These are phyloP conservation scores for Colletotrichum navitas DNA, from an alignment of 2,329 filamentous ascomycete species.

Conservation along the genomic window DNA sequence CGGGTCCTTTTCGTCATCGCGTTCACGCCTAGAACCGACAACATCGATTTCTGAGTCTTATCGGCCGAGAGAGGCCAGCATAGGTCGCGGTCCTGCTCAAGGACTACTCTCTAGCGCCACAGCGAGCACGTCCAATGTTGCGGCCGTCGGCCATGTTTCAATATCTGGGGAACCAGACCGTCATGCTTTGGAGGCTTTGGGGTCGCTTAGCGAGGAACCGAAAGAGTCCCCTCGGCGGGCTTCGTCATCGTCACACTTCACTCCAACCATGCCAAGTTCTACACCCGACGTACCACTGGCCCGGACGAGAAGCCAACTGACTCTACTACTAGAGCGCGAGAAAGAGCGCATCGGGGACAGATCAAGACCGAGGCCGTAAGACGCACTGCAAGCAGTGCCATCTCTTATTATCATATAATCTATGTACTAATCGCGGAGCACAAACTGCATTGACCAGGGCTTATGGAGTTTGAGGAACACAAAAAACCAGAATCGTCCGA, in stretches of 20 bases:
- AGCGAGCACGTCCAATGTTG: slow-evolving; percentile 36
- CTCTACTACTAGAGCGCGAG: slow-evolving; percentile 68
- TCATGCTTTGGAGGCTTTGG: slow-evolving; percentile 46
- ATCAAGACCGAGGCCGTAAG: slow-evolving; percentile 29
- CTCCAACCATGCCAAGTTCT: slow-evolving; percentile 63
- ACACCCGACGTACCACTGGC: slow-evolving; percentile 62
- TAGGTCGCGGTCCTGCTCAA: slow-evolving; percentile 47
- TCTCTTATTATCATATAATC: slow-evolving; percentile 29
- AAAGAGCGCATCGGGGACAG: slow-evolving; percentile 49
- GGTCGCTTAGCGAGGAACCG: slow-evolving; percentile 15
- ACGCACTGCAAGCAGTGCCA: slow-evolving; percentile 5
- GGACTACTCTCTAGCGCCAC: slow-evolving; percentile 48
- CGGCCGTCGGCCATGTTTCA: slow-evolving; percentile 38
- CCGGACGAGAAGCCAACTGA: slow-evolving; percentile 72
- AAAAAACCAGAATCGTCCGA: slow-evolving; percentile 22
- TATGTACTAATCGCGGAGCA: slow-evolving; percentile 38
- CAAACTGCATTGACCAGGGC: slow-evolving; percentile 37
- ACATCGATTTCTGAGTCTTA: slow-evolving; percentile 32
- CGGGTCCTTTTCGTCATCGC: slow-evolving; percentile 37
- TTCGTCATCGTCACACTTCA: slow-evolving; percentile 55
- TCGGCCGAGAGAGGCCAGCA: slow-evolving; percentile 43
- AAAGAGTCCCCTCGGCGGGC: slow-evolving; percentile 40
- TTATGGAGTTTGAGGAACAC: slow-evolving; percentile 36
- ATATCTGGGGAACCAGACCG: slow-evolving; percentile 36
- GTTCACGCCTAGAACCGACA: slow-evolving; percentile 36